Evolutionary conservation across 805 yeast genomes (phyloP), one percentile per base, ranked within the genome.

Genomic region (Maudiozyma bulderi): DNA sequence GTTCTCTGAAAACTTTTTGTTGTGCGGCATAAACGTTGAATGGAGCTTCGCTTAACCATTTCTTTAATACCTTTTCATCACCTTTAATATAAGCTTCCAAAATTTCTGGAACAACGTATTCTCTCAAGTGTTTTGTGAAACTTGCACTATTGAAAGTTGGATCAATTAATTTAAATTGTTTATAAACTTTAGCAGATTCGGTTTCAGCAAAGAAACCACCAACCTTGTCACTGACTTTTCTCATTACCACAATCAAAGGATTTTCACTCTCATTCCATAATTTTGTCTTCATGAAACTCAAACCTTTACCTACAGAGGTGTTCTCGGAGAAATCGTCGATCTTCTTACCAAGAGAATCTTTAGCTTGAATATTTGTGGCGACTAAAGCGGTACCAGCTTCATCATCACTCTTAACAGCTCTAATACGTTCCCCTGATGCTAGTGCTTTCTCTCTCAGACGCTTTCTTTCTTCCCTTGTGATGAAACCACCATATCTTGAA

Each of bases 31-130:
- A 88, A 51, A 93, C 95, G 65, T 91, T 91, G 72, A 71, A 91
- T 42, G 99, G 97, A 31, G 98, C 98, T 70, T 93, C 99, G 45
- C 95, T 83, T 51, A 93, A 79, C 99, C 99, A 93, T 59, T 74
- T 72, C 67, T 90, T 86, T 65, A 93, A 75, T 20, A 82, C 82
- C 46, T 75, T 75, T 54, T 82, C 91, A 58, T 93, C 97, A 55
- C 96, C 96, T 57, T 84, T 84, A 51, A 87, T 87, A 69, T 89
- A 90, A 7, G 98, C 97, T 62, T 93, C 99, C 61, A 93, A 73
- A 35, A 93, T 80, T 68, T 93, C 99, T 9, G 99, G 99, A 49
- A 93, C 80, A 54, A 93, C 86, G 69, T 82, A 93, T 61, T 88
- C 91, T 66, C 98, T 84, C 61, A 91, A 75, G 51, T 91, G 90